Base-by-base conservation (phyloP, 2,329 filamentous ascomycete genomes). In the Colletotrichum graminicola region DNA sequence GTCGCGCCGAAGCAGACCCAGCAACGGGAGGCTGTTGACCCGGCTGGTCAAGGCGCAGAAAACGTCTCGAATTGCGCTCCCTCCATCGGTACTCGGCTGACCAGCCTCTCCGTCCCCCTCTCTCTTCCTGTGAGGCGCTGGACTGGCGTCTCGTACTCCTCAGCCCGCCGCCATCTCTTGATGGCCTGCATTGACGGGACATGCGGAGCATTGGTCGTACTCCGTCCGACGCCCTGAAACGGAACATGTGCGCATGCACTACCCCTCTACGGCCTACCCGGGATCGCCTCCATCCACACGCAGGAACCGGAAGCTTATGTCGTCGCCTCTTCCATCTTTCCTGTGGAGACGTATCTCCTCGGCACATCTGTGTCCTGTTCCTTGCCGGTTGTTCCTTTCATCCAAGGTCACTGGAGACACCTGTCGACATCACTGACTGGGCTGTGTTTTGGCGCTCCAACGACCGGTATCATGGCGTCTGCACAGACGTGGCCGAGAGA, bases 221-320 rank as follows among this genome's bases (percentile, higher is more conserved):
- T 57, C 59, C 29, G 52, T 55, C 47, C 16, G 26, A 54, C 49
- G 56, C 63, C 63, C 26, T 62, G 67, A 70, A 70, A 70, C 63
- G 41, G 41, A 23, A 36, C 21, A 39, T 36, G 43, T 23, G 41
- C 51, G 49, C 32, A 54, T 21, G 10, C 16, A 6, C 14, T 6
- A 14, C 14, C 26, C 16, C 39, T 55, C 43, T 18, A 21, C 34
- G 41, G 41, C 16, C 21, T 39, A 4, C 36, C 36, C 39, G 14
- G 39, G 11, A 41, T 18, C 39, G 6, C 29, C 7, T 32, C 29
- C 51, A 16, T 57, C 68, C 16, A 23, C 41, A 51, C 11, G 47
- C 49, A 57, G 43, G 34, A 51, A 39, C 45, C 5, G 29, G 36
- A 29, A 18, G 4, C 18, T 43, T 23, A n/a, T 18, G 5, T 34